Conservation (phyloP, 768 basidiomycete species). For the Chalciporus piperatus region DNA sequence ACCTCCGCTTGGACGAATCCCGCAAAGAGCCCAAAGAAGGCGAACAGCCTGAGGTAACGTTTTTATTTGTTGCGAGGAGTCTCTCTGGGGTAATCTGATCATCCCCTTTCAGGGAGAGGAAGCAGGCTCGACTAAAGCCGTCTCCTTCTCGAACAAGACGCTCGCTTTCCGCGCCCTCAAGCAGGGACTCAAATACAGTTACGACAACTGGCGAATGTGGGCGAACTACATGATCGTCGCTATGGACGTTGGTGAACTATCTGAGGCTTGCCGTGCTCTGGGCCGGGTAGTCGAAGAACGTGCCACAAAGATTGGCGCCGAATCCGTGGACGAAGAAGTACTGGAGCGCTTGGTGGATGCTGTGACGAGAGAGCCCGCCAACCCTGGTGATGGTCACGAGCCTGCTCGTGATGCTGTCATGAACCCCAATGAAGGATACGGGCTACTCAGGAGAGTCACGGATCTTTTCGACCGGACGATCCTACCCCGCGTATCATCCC, state of each 20-base stretch:
- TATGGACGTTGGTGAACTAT: slow-evolving; percentile 89
- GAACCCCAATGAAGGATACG: slow-evolving; percentile 64
- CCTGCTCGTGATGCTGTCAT: slow-evolving; percentile 18
- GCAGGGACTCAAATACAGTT: slow-evolving; percentile 79
- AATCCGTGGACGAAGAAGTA: slow-evolving; percentile 80
- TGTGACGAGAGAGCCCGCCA: slow-evolving; percentile 56
- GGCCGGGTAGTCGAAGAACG: slow-evolving; percentile 70
- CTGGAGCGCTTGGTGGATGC: slow-evolving; percentile 87
- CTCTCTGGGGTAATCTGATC: slow-evolving; percentile 12
- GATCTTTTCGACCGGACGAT: slow-evolving; percentile 76
- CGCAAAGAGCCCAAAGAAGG: slow-evolving; percentile 31
- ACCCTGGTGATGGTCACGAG: slow-evolving; percentile 25
- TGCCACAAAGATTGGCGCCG: slow-evolving; percentile 42
- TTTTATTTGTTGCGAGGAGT: slow-evolving; percentile 2
- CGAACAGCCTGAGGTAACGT: slow-evolving; percentile 25
- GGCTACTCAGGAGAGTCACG: slow-evolving; percentile 62
- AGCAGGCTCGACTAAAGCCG: slow-evolving; percentile 25
- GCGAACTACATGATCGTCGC: slow-evolving; percentile 93
- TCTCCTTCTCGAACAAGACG: slow-evolving; percentile 72
- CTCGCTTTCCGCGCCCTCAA: slow-evolving; percentile 92
- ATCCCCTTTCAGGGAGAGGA: slow-evolving; percentile 24
- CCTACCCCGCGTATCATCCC: slow-evolving; percentile 75
- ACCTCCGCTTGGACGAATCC: slow-evolving; percentile 72
- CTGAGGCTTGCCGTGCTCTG: slow-evolving; percentile 83
- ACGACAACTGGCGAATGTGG: slow-evolving; percentile 99